Base-by-base conservation (phyloP, 2,329 filamentous ascomycete genomes). In the Sporothrix luriei region DNA sequence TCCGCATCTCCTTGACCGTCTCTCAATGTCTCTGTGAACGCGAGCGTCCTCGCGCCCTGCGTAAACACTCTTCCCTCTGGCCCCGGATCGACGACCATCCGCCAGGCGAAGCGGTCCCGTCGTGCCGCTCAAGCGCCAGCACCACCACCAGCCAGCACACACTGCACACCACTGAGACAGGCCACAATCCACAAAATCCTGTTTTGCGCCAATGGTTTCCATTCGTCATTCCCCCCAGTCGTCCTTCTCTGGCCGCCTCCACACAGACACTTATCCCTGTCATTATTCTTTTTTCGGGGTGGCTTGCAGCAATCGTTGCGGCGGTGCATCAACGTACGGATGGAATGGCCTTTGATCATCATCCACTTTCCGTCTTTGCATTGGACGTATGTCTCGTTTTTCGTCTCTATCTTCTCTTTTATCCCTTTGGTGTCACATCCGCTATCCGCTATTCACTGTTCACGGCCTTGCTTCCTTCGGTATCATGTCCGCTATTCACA, bases 61-160 rank as follows among this genome's bases (percentile, higher is more conserved):
- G 33, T 33, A 33, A 33, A 33, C 33, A 33, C 33, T 33, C 33
- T 33, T 7, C 33, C 33, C 33, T 33, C 48, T 65, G 64, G 10
- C 54, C 57, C 38, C n/a, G 64, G 46, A 52, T 66, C 64, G 43
- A 24, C 24, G 38, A 43, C 19, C 49, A 66, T 13, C 62, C 43
- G n/a, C 62, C 62, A 38, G 62, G 48, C 43, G 62, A 51, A 51
- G 62, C 46, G 33, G 46, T 52, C 46, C 48, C 62, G 46, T 38
- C 29, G 46, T 52, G 24, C 62, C 46, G 64, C 48, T 24, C 29
- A 66, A 51, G 46, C 26, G 62, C 62, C 46, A 49, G 43, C 62
- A 49, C 48, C 62, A 49, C 48, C 62, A 49, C 46, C 46, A 48
- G 46, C 14, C 46, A 48, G 46, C 43, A 48, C 55, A 40, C 55